Conservation (phyloP, 2,329 filamentous ascomycete genomes). For the Cordyceps militaris region DNA sequence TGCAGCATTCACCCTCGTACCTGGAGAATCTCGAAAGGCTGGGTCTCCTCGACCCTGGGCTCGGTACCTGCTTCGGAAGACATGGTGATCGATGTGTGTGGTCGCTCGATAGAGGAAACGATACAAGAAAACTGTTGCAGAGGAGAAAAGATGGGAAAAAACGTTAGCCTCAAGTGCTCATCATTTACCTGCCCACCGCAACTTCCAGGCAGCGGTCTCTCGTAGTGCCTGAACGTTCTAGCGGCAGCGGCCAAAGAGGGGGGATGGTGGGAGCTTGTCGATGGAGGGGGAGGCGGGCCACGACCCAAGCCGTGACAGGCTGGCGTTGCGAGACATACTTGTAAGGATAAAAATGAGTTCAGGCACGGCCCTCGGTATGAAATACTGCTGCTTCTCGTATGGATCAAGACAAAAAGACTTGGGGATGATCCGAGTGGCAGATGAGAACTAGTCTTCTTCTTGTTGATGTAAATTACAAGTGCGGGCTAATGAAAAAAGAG, state of each 20-base stretch:
- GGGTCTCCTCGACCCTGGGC: constrained; percentile 47
- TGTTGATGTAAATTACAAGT: constrained; percentile 15
- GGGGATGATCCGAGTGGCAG: constrained; percentile 3
- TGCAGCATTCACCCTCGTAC: constrained; percentile 18
- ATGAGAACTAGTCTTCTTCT: constrained; percentile 5
- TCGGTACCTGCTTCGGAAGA: constrained; percentile 44
- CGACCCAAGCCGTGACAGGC: not conserved
- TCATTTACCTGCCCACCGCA: constrained; percentile 11
- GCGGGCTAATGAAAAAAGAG: constrained; percentile 12
- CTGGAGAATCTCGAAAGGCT: constrained; percentile 24
- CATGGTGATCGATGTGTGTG: constrained; percentile 31
- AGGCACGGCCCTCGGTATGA: not conserved
- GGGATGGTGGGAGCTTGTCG: constrained; percentile 2
- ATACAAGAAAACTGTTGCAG: not conserved
- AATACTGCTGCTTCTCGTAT: not conserved
- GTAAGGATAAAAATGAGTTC: not conserved
- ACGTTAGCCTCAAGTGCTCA: constrained; percentile 5
- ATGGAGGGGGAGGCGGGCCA: not conserved
- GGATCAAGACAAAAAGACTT: not conserved
- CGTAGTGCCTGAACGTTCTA: constrained; percentile 1
- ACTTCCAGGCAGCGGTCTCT: constrained; percentile 9
- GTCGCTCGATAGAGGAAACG: constrained; percentile 1
- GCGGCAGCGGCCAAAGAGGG: constrained; percentile 3
- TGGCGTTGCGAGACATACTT: not conserved
- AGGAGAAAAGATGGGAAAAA: not conserved